Conservation (phyloP, 108 stramenopile species). For the Skeletonema tropicum region DNA sequence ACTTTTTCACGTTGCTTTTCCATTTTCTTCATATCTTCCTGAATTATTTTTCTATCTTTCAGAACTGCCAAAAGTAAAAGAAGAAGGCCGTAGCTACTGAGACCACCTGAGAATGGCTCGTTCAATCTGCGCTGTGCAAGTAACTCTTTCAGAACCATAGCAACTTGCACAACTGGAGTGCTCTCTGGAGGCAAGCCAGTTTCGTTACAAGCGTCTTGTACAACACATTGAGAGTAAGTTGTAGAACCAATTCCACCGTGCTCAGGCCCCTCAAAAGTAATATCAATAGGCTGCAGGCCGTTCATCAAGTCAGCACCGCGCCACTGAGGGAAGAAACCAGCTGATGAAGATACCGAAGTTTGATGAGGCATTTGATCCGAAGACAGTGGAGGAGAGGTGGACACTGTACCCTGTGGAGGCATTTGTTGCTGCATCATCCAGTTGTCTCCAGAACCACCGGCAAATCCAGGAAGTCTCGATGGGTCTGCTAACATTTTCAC, state of each 20-base stretch:
- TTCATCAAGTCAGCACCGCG: conserved; percentile 89
- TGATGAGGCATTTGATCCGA: conserved; percentile 25
- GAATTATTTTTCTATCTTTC: conserved; percentile 74
- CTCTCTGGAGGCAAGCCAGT: conserved; percentile 64
- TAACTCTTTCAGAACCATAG: conserved; percentile 90
- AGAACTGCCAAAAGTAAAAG: conserved; percentile 84
- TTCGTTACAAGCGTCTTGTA: conserved; percentile 78
- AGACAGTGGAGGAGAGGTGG: conserved; percentile 21
- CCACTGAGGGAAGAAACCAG: conserved; percentile 64
- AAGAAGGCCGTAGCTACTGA: conserved; percentile 94
- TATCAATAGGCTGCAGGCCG: conserved; percentile 88
- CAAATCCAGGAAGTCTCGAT: conserved; percentile 65
- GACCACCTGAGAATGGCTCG: conserved; percentile 95
- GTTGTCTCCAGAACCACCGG: conserved; percentile 30
- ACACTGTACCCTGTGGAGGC: conserved; percentile 20
- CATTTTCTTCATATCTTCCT: conserved; percentile 69
- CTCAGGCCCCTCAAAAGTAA: conserved; percentile 92
- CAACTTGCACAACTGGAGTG: conserved; percentile 79
- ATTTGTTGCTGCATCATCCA: conserved; percentile 59
- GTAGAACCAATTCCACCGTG: conserved; percentile 95
- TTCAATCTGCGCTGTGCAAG: conserved; percentile 89
- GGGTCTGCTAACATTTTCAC: conserved; percentile 90
- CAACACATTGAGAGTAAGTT: conserved; percentile 70
- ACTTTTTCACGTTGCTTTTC: conserved; percentile 73
- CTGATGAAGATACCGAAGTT: conserved; percentile 31